Evolutionary conservation across 2,329 filamentous ascomycete genomes (phyloP), one percentile per base, ranked within the genome.

Genomic region (Cladosporium sp.): DNA sequence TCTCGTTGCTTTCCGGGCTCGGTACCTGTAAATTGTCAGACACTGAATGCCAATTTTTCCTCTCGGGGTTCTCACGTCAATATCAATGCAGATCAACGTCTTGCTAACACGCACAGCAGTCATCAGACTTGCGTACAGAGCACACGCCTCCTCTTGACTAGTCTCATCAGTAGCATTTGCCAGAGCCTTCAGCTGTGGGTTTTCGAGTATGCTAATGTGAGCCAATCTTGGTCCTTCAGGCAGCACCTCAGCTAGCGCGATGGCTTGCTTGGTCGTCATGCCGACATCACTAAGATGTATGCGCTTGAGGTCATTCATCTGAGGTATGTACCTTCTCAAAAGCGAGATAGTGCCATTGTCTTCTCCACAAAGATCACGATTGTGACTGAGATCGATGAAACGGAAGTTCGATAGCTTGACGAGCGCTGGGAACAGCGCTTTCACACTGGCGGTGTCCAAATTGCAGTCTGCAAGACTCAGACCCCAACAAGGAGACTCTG

Each of bases 361-460:
- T 56, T 87, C 80, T 3, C 80, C 79, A 53, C 85, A 82, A 15
- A 99, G 79, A 19, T 84, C 85, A 32, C 82, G 88, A 65, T 97
- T 97, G 67, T 96, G 91, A 4, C 91, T 96, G 35, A 99, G 78
- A 70, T 97, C 94, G 59, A 99, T 84, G 69, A 97, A 97, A 19
- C 89, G 86, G 69, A 97, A 88, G 62, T 87, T 83, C 2, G 81
- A 80, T 57, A 97, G 77, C 63, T 81, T 84, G 24, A 82, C 79
- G 55, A 97, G 75, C 6, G 84, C 84, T 4, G 91, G 90, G 51
- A 97, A 80, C 12, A 97, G 78, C 55, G 84, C 83, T 71, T 83
- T 88, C 20, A 97, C 77, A 10, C 87, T 86, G 0, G 83, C 79
- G 0, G 91, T 87, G 4, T 82, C 84, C 56, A 99, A 77, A 58